These are phyloP conservation scores for Exophiala oligosperma DNA, from an alignment of 2,329 filamentous ascomycete species.

Conservation along the genomic window DNA sequence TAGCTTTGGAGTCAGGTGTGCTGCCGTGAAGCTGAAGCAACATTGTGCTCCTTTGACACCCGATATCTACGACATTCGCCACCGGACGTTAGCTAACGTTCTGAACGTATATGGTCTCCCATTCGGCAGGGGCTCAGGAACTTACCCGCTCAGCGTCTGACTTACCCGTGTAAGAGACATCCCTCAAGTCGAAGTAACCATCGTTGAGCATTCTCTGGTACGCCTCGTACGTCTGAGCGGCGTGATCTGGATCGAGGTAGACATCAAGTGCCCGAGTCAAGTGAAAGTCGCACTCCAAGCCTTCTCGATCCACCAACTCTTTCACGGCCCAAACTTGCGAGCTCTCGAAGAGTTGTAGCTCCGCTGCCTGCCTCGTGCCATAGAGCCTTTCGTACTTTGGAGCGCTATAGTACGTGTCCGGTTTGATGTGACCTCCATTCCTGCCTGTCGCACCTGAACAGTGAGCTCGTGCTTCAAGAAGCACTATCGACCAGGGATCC, in stretches of 20 bases:
- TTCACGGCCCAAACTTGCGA: conserved; percentile 39
- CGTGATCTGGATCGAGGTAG: conserved; percentile 33
- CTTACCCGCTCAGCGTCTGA: conserved; percentile 5
- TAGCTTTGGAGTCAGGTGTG: conserved; percentile 66
- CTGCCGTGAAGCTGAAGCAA: conserved; percentile 35
- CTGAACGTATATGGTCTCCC: background rate
- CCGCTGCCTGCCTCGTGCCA: conserved; percentile 38
- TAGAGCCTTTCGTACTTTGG: conserved; percentile 33
- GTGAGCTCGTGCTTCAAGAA: conserved; percentile 40
- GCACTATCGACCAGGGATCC: conserved; percentile 30
- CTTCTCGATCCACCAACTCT: conserved; percentile 38
- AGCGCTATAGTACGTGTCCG: conserved; percentile 41
- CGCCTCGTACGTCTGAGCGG: conserved; percentile 11
- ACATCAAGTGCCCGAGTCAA: conserved; percentile 42
- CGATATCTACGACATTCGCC: conserved; percentile 18
- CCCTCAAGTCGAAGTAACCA: conserved; percentile 1
- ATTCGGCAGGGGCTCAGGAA: too few relatives aligned
- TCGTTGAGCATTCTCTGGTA: background rate
- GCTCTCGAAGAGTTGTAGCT: conserved; percentile 41
- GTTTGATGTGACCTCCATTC: conserved; percentile 44
- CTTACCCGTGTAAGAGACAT: conserved; percentile 3
- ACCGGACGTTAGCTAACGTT: too few relatives aligned
- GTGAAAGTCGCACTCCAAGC: conserved; percentile 43
- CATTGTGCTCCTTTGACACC: conserved; percentile 38
- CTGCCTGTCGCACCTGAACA: conserved; percentile 37